Base-by-base conservation (phyloP, 2,329 filamentous ascomycete genomes). In the Salinomyces thailandicus region DNA sequence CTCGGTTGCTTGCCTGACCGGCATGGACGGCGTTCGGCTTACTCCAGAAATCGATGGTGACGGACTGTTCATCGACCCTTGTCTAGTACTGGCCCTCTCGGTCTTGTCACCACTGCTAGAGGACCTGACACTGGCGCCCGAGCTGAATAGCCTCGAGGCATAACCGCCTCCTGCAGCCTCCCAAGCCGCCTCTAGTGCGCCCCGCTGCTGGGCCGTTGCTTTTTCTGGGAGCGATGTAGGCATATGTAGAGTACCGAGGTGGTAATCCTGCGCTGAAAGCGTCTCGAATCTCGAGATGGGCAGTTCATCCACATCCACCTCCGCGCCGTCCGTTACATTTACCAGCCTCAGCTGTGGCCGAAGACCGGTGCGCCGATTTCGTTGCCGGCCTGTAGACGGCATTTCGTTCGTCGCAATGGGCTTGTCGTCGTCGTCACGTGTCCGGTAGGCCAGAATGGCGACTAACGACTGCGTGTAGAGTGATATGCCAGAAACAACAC, bases 401-500 rank as follows among this genome's bases (percentile, higher is more conserved):
- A 28, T 35, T 14, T 37, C 19, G 13, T n/a, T 32, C 22, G 17
- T 29, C 15, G 27, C 61, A 53, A 67, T 57, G 20, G 58, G 71
- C 7, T 79, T 72, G 11, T 78, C 73, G n/a, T 81, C 73, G 6
- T 79, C 69, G 31, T 85, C 82, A 24, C 79, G 75, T 42, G 79
- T 79, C 53, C 86, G 79, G 63, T 93, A 95, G 55, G 87, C 87
- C 64, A 98, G 80, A 53, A 96, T 81, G 52, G 94, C 75, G 61
- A 98, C 72, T 49, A 94, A 71, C 56, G 77, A 91, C 57, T 85
- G 85, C 57, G 86, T 94, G 77, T 95, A 96, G 62, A 98, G 72
- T 47, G 89, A 93, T 62, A 98, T 81, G 53, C 91, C 91, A 58
- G 91, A 94, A 68, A 98, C 85, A 60, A 94, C 86, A 69, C 91